Conservation (phyloP, 2,329 filamentous ascomycete species). For the Colletotrichum echinochloae region DNA sequence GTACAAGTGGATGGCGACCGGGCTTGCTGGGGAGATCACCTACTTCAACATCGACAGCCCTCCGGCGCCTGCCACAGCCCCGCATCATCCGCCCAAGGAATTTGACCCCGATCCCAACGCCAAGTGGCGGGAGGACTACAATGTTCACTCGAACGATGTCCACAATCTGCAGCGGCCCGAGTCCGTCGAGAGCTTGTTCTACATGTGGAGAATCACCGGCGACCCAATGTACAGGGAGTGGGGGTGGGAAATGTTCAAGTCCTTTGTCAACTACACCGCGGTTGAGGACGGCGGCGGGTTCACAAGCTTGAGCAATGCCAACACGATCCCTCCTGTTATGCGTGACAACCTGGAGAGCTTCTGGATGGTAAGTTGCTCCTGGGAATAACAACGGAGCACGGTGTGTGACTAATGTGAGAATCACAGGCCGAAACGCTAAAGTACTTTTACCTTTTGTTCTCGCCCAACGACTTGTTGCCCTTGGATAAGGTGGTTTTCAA, state of each 20-base stretch:
- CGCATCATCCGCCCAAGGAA: slow-evolving; percentile 60
- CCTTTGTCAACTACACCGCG: slow-evolving; percentile 87
- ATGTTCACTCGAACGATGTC: slow-evolving; percentile 82
- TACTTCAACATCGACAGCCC: slow-evolving; percentile 84
- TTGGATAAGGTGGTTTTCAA: slow-evolving; percentile 92
- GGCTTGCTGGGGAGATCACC: slow-evolving; percentile 93
- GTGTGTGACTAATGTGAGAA: background rate
- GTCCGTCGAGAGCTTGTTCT: slow-evolving; percentile 95
- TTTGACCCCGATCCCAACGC: slow-evolving; percentile 67
- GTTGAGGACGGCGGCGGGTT: slow-evolving; percentile 84
- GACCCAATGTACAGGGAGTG: slow-evolving; percentile 91
- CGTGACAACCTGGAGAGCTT: slow-evolving; percentile 99
- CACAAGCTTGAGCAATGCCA: slow-evolving; percentile 82
- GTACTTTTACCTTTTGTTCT: slow-evolving; percentile 97
- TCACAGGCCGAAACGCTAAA: slow-evolving; percentile 93
- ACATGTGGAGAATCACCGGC: slow-evolving; percentile 98
- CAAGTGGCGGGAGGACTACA: slow-evolving; percentile 81
- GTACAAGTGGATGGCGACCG: slow-evolving; percentile 91
- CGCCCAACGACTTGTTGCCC: slow-evolving; percentile 82
- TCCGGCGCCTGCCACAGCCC: slow-evolving; percentile 70
- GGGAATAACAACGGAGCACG: background rate
- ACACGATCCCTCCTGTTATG: slow-evolving; percentile 73
- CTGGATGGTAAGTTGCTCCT: slow-evolving; percentile 79
- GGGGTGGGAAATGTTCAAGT: slow-evolving; percentile 99
- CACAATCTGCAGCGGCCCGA: slow-evolving; percentile 97